phyloP scores from a whole-genome alignment of 495 filamentous ascomycete genomes.

The Neurospora sp. region DNA sequence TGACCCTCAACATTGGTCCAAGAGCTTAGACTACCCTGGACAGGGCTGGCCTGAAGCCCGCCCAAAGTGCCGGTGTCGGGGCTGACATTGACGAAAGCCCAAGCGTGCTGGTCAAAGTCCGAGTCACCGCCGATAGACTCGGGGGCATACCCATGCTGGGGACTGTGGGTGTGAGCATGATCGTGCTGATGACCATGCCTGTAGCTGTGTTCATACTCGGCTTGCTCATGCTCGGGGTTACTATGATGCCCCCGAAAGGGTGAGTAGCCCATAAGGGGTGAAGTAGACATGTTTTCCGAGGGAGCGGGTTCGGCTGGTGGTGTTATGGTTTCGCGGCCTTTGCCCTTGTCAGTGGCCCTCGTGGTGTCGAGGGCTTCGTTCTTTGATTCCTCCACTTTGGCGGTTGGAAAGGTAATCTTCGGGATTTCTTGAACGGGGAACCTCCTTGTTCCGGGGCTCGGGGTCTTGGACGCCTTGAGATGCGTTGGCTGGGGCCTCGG shows the following conservation, averaged over 20 bases:
- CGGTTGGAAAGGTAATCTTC: background rate
- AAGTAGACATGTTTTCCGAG: background rate
- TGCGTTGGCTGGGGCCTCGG: background rate
- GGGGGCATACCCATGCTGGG: conserved; percentile 5
- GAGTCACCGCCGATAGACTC: background rate
- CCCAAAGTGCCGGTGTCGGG: background rate
- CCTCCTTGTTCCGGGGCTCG: background rate
- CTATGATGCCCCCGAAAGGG: background rate
- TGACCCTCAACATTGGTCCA: background rate
- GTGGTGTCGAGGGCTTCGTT: background rate
- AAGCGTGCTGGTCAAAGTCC: background rate
- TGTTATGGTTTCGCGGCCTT: background rate
- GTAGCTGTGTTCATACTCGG: background rate
- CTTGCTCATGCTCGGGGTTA: background rate
- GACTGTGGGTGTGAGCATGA: conserved; percentile 26
- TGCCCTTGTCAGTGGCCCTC: background rate
- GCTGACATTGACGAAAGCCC: background rate
- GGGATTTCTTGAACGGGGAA: background rate
- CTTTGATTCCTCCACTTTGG: background rate
- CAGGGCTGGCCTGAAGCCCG: background rate
- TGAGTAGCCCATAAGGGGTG: background rate
- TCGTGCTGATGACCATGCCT: background rate
- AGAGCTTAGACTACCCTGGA: background rate
- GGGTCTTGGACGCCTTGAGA: background rate
- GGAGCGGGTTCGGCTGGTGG: background rate